Conservation (phyloP, 1,139 yeast genomes). For the Debaryomyces udenii region DNA sequence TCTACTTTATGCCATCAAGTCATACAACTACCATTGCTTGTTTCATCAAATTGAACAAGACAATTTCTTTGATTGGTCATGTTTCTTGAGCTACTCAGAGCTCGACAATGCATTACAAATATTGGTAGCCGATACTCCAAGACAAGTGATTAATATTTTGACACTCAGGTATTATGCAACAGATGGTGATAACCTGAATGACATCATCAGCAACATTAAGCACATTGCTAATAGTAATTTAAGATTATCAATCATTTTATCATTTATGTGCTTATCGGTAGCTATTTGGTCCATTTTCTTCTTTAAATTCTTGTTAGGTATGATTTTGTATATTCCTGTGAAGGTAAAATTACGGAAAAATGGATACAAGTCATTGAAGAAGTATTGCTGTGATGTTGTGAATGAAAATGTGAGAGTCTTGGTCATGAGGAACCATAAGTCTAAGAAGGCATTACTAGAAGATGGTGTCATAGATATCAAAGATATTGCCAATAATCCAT, state of each 20-base stretch:
- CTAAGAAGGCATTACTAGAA: slow-evolving; percentile 37
- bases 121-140: slow-evolving; percentile 80
- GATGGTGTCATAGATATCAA: slow-evolving; percentile 32
- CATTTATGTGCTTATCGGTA: slow-evolving; percentile 77
- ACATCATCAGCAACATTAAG: slow-evolving; percentile 56
- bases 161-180: slow-evolving; percentile 65
- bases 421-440: slow-evolving; percentile 52
- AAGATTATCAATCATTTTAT: slow-evolving; percentile 67
- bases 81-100: slow-evolving; percentile 69
- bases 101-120: slow-evolving; percentile 66
- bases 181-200: slow-evolving; percentile 42
- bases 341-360: slow-evolving; percentile 46
- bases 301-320: slow-evolving; percentile 58
- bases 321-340: slow-evolving; percentile 59
- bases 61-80: slow-evolving; percentile 65
- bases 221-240: slow-evolving; percentile 62
- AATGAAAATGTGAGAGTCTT: slow-evolving; percentile 56
- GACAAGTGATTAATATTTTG: slow-evolving; percentile 81
- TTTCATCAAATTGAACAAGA: slow-evolving; percentile 71
- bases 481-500: slow-evolving; percentile 14
- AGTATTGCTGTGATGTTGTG: slow-evolving; percentile 59
- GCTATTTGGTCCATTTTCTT: slow-evolving; percentile 76
- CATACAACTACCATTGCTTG: slow-evolving; percentile 71
- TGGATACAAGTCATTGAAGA: slow-evolving; percentile 49
- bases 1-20: slow-evolving; percentile 54